Evolutionary conservation across 371 early-diverging fungal species (phyloP), one percentile per base, ranked within the genome.

Genomic region (Spraguea lophii): DNA sequence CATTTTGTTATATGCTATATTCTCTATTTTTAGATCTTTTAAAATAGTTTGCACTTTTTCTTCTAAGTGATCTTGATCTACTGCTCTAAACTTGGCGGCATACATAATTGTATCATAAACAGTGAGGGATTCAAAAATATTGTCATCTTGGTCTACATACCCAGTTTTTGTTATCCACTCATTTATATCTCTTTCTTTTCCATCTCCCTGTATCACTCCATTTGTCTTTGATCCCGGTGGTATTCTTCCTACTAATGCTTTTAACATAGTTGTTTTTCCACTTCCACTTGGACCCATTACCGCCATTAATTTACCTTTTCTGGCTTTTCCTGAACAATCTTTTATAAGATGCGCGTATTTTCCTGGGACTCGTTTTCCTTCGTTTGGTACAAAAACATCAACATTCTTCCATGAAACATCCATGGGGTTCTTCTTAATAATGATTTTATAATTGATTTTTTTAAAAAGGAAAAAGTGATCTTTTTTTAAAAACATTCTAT

Each of bases 121-220:
- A n/a, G n/a, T n/a, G n/a, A n/a, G n/a, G n/a, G n/a, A n/a, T n/a
- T 43, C 40, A 39, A 40, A 46, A 9, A 56, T 30, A 25, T 46
- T 37, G 36, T 56, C 35, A 39, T 56, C 56, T 34, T 61, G 61
- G 30, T 61, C 56, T 15, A 61, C 61, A 48, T 44, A 61, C 4
- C 49, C 56, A 9, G 27, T 35, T 6, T 34, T 43, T 17, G 49
- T 50, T 40, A 49, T 40, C 27, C 56, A 39, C 44, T 38, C 37
- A n/a, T 39, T 32, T 36, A 16, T 21, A 3, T 41, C 34, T 10
- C 49, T 38, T 34, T 56, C 52, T 21, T 56, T 12, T 20, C 44
- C 51, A 26, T 61, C 51, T n/a, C 36, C 27, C 13, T 41, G 10
- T 12, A 61, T 46, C 19, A 16, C 13, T 40, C 61, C 61, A 10